These are phyloP conservation scores for Hypocrella siamensis DNA, from an alignment of 2,329 filamentous ascomycete species.

Conservation along the genomic window DNA sequence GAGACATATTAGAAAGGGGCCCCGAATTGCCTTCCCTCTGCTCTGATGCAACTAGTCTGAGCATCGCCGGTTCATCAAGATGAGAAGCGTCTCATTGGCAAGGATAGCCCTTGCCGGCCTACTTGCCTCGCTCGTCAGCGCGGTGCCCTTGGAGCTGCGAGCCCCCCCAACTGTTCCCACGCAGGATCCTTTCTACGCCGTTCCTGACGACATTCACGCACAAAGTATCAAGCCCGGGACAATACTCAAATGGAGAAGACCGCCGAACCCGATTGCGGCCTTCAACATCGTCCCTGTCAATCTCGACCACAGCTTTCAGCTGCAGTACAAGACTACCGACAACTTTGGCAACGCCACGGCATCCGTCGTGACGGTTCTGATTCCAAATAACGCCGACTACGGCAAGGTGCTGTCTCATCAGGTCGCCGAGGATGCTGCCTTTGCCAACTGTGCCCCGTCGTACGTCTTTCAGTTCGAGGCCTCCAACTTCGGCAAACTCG, in stretches of 20 bases:
- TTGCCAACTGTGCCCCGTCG: conserved; percentile 16
- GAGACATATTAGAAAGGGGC: too few relatives aligned
- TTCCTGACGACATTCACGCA: conserved; percentile 4
- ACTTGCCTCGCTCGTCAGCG: too few relatives aligned
- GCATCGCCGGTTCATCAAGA: too few relatives aligned
- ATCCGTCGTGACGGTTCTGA: conserved; percentile 21
- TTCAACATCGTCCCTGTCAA: conserved; percentile 7
- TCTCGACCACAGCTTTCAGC: conserved; percentile 11
- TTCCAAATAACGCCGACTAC: conserved; percentile 15
- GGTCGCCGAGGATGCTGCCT: conserved; percentile 21
- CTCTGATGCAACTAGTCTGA: too few relatives aligned
- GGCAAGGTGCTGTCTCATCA: conserved; percentile 24
- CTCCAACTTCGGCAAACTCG: conserved; percentile 16
- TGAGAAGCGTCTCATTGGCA: too few relatives aligned
- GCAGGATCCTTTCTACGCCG: conserved; percentile 7
- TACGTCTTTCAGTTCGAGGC: conserved; percentile 8
- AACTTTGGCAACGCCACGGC: conserved; percentile 16
- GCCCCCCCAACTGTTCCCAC: too few relatives aligned
- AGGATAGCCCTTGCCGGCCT: too few relatives aligned
- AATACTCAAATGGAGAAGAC: conserved; percentile 5
- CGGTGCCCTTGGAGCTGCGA: too few relatives aligned
- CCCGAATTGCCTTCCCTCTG: too few relatives aligned
- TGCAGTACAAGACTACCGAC: conserved; percentile 24
- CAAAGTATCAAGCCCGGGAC: conserved; percentile 1
- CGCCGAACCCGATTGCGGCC: conserved; percentile 4